phyloP scores from a whole-genome alignment of 805 yeast genomes.

The Suhomyces emberorum region DNA sequence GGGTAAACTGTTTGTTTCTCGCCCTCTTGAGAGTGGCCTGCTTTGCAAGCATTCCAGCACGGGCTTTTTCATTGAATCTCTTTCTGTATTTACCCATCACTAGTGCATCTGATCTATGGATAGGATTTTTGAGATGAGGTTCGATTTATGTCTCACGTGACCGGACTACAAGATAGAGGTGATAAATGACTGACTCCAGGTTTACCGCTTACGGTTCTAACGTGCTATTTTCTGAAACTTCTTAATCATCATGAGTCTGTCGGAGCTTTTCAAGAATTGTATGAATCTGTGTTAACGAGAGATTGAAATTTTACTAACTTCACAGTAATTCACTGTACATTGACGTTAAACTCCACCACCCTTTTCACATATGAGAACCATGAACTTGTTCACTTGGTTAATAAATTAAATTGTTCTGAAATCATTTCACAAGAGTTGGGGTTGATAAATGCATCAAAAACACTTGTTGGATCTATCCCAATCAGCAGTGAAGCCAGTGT shows the following conservation, averaged over 20 bases:
- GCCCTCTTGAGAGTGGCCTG: slow-evolving; percentile 64
- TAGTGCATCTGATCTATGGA: neutral
- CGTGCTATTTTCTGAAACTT: too few species aligned
- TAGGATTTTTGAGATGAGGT: slow-evolving; percentile 8
- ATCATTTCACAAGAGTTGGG: slow-evolving; percentile 53
- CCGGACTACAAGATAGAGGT: neutral
- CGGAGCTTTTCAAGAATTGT: slow-evolving; percentile 4
- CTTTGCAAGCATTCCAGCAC: slow-evolving; percentile 79
- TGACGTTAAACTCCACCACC: slow-evolving; percentile 56
- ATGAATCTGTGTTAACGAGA: too few species aligned
- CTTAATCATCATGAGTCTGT: slow-evolving; percentile 1
- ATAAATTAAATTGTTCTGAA: slow-evolving; percentile 51
- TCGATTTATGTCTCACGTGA: neutral
- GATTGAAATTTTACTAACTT: too few species aligned
- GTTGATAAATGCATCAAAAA: slow-evolving; percentile 46
- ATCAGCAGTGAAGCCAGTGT: slow-evolving; percentile 22
- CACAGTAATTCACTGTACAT: slow-evolving; percentile 45
- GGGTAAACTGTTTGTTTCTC: slow-evolving; percentile 64
- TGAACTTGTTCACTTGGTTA: slow-evolving; percentile 36
- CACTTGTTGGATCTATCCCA: slow-evolving; percentile 38
- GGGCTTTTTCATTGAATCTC: slow-evolving; percentile 81
- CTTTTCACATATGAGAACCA: slow-evolving; percentile 55
- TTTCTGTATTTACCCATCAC: slow-evolving; percentile 81
- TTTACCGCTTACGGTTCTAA: too few species aligned
- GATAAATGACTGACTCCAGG: neutral